These are phyloP conservation scores for Akebia trifoliata DNA, from an alignment of 164 flowering plant genomes.

Conservation along the genomic window DNA sequence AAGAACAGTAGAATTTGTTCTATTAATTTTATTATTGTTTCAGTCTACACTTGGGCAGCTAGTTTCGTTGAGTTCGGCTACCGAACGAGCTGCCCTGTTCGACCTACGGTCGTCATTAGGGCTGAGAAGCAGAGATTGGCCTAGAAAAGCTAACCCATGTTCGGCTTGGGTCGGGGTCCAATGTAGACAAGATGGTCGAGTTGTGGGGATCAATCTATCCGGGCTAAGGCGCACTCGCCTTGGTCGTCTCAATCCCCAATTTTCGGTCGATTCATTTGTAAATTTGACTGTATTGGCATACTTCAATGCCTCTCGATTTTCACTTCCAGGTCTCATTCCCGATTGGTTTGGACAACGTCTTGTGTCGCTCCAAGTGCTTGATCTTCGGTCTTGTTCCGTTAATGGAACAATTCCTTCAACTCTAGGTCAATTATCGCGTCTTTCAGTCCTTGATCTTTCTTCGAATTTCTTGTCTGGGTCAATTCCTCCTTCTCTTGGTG, in stretches of 20 bases:
- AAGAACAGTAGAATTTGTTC: background rate
- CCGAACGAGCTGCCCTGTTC: conserved; percentile 49
- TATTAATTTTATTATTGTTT: conserved; percentile 14
- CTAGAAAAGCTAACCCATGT: conserved; percentile 64
- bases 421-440: conserved; percentile 23
- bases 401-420: conserved; percentile 34
- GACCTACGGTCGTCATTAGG: conserved; percentile 75
- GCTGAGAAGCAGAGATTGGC: conserved; percentile 78
- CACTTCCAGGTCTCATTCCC: conserved; percentile 67
- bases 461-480: conserved; percentile 42
- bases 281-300: conserved; percentile 42
- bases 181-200: conserved; percentile 45
- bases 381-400: conserved; percentile 55
- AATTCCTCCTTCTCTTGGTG: conserved; percentile 37
- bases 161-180: conserved; percentile 55
- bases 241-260: conserved; percentile 42
- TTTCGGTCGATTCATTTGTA: conserved; percentile 50
- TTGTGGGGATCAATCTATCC: conserved; percentile 42
- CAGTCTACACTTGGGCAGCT: conserved; percentile 17
- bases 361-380: conserved; percentile 45
- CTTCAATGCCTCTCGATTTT: conserved; percentile 64
- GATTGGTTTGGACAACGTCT: conserved; percentile 54
- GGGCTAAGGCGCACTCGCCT: conserved; percentile 48
- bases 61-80: conserved; percentile 1
- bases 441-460: conserved; percentile 36